These are phyloP conservation scores for Malus sieversii DNA, from an alignment of 306 rosid genomes.

Conservation along the genomic window DNA sequence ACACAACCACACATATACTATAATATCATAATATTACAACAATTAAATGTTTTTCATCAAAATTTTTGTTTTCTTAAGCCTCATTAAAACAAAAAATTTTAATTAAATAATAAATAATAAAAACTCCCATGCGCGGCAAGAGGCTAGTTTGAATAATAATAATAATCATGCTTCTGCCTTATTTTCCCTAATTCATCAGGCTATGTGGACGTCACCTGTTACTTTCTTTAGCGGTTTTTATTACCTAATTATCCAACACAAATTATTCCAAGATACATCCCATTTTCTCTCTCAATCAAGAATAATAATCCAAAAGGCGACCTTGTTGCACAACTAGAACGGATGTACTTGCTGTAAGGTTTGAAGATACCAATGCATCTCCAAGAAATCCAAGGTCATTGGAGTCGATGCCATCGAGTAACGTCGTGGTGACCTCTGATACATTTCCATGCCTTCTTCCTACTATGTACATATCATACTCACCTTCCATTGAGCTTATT, in stretches of 20 bases:
- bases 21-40: no score
- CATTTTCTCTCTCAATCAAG: background rate
- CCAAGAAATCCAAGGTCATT: slow-evolving; percentile 37
- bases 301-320: background rate
- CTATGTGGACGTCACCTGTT: no score
- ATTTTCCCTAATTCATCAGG: no score
- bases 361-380: slow-evolving; percentile 27
- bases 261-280: background rate
- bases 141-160: no score
- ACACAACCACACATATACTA: no score
- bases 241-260: background rate
- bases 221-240: no score
- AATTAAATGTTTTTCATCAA: no score
- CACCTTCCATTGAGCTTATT: slow-evolving; percentile 6
- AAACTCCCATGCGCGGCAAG: no score
- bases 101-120: no score
- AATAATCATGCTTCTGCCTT: no score
- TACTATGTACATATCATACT: slow-evolving; percentile 20
- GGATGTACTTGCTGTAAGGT: slow-evolving; percentile 21
- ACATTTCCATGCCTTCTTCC: slow-evolving; percentile 27
- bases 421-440: slow-evolving; percentile 5
- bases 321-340: slow-evolving; percentile 29
- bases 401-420: slow-evolving; percentile 25
- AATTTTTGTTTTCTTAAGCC: no score
- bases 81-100: no score